Conservation (phyloP, 225 moss, liverwort and hornwort species). For the Pseudoscleropodium purum region DNA sequence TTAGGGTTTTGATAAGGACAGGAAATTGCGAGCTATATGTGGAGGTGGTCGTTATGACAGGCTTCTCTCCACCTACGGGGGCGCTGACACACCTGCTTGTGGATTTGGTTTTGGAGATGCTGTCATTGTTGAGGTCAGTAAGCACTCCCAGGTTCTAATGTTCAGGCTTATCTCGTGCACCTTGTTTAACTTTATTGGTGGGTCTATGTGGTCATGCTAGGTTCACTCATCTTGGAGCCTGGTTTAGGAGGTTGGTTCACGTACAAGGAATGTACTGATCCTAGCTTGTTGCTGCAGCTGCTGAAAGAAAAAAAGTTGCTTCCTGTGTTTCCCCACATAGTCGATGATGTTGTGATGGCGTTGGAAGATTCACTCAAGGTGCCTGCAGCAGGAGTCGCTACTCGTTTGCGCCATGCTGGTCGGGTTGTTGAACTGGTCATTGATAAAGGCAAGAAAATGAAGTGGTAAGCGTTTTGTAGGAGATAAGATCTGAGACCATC, state of each 20-base stretch:
- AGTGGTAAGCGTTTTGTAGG: conserved; percentile 45
- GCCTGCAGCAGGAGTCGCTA: conserved; percentile 71
- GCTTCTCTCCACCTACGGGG: conserved; percentile 94
- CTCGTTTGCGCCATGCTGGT: conserved; percentile 55
- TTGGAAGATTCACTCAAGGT: conserved; percentile 75
- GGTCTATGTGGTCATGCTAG: neutral
- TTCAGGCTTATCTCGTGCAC: neutral
- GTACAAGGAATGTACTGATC: neutral
- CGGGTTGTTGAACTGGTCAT: conserved; percentile 80
- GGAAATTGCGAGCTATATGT: conserved; percentile 85
- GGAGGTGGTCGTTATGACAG: conserved; percentile 96
- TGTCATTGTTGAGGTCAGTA: conserved; percentile 80
- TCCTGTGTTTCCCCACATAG: conserved; percentile 46
- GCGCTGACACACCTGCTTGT: conserved; percentile 82
- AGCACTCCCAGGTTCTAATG: neutral
- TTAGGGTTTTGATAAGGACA: conserved; percentile 89
- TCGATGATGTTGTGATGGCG: conserved; percentile 91
- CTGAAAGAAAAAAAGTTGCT: conserved; percentile 76
- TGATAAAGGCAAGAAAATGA: conserved; percentile 67
- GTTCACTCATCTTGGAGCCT: neutral
- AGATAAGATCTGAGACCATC: neutral
- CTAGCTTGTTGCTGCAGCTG: conserved; percentile 44
- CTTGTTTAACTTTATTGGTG: neutral
- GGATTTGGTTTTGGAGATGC: conserved; percentile 99
- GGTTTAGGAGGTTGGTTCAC: neutral